phyloP scores from a whole-genome alignment of 2,329 filamentous ascomycete species.

The Pestalotiopsis sp. region DNA sequence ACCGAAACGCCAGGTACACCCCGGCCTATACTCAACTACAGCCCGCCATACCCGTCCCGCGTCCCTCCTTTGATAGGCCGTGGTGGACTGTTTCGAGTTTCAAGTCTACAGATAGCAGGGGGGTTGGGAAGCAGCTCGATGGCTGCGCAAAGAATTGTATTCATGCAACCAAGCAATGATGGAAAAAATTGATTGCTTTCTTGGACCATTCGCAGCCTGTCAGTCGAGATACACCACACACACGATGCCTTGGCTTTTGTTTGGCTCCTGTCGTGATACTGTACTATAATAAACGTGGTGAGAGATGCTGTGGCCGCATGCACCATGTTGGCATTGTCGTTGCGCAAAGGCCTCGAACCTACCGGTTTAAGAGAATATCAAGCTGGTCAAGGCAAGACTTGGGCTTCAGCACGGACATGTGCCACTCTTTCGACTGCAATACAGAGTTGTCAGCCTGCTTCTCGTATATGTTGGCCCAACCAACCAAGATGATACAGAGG shows the following conservation, averaged over 20 bases:
- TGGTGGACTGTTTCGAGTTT: slow-evolving; percentile 6
- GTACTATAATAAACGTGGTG: neutral
- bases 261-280: neutral
- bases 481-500: neutral
- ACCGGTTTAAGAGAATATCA: neutral
- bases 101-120: neutral
- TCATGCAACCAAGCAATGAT: neutral
- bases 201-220: neutral
- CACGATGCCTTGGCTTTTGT: too few relatives aligned
- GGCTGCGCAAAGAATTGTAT: neutral
- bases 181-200: neutral
- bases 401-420: neutral
- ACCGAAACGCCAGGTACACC: slow-evolving; percentile 3
- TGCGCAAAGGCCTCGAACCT: neutral
- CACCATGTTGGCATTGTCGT: neutral
- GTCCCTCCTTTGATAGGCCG: neutral
- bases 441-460: neutral
- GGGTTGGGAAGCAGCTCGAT: neutral
- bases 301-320: neutral
- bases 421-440: neutral
- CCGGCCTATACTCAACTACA: neutral
- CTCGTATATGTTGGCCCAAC: neutral
- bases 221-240: neutral
- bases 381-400: neutral
- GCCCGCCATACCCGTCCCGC: neutral